Evolutionary conservation across 1,284 basidiomycete species (phyloP).

Genomic region (Boletus subluridellus): DNA sequence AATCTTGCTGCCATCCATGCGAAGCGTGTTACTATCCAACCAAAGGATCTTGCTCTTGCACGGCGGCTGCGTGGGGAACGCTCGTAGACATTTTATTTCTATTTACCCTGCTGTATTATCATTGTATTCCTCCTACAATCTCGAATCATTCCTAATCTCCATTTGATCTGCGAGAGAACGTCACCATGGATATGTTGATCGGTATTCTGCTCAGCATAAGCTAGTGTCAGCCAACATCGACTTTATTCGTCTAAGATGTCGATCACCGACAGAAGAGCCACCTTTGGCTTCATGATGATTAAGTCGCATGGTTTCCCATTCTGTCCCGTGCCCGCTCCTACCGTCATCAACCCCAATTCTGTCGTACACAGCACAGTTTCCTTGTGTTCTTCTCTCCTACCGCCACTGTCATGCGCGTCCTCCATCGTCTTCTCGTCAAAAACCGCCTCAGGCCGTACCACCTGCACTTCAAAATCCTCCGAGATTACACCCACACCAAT

Average conservation of each 20-base stretch:
- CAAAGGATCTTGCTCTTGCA: slow-evolving; percentile 59
- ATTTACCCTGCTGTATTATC: slow-evolving; percentile 2
- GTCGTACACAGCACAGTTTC: slow-evolving; percentile 15
- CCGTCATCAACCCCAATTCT: slow-evolving; percentile 12
- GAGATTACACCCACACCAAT: slow-evolving; percentile 19
- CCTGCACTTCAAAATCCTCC: slow-evolving; percentile 21
- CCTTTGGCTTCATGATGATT: slow-evolving; percentile 17
- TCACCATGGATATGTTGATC: accelerated
- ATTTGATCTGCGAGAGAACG: too few species aligned
- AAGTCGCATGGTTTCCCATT: slow-evolving; percentile 5
- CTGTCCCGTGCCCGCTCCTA: background rate
- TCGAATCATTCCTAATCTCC: background rate
- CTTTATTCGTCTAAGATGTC: slow-evolving; percentile 1
- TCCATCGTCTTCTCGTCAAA: slow-evolving; percentile 18
- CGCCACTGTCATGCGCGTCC: slow-evolving; percentile 15
- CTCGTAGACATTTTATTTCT: slow-evolving; percentile 16
- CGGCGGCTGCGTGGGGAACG: slow-evolving; percentile 35
- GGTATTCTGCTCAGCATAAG: too few species aligned
- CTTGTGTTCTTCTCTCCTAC: background rate
- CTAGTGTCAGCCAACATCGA: background rate
- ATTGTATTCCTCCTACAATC: slow-evolving; percentile 4
- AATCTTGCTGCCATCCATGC: slow-evolving; percentile 74
- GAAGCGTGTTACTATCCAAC: slow-evolving; percentile 72
- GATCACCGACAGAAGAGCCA: slow-evolving; percentile 14
- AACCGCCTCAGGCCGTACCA: slow-evolving; percentile 4